Evolutionary conservation across 352 stramenopile genomes (phyloP).

Genomic region (Phytophthora multivora): DNA sequence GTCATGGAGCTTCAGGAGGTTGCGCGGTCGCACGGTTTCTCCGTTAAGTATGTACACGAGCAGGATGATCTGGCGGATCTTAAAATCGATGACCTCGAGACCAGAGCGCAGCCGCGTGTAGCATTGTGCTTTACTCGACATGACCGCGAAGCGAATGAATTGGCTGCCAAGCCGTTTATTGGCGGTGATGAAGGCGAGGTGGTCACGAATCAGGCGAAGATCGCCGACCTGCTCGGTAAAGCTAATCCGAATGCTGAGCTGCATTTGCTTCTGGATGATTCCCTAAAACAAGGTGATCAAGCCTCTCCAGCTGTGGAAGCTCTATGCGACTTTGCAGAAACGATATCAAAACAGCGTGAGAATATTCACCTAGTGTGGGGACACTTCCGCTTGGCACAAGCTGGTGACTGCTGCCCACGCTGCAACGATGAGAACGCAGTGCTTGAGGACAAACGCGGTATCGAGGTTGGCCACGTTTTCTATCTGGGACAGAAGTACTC

Average conservation of each 20-base stretch:
- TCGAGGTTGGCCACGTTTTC: slow-evolving; percentile 91
- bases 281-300: slow-evolving; percentile 34
- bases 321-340: slow-evolving; percentile 22
- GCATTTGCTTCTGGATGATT: slow-evolving; percentile 76
- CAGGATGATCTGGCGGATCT: slow-evolving; percentile 11
- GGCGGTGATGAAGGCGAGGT: slow-evolving; percentile 60
- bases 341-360: slow-evolving; percentile 20
- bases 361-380: slow-evolving; percentile 32
- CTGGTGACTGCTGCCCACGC: slow-evolving; percentile 67
- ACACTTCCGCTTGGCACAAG: slow-evolving; percentile 68
- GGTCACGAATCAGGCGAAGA: slow-evolving; percentile 26
- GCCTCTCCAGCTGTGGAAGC: slow-evolving; percentile 21
- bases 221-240: slow-evolving; percentile 28
- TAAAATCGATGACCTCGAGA: slow-evolving; percentile 7
- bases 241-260: slow-evolving; percentile 27
- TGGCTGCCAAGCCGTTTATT: slow-evolving; percentile 76
- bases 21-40: slow-evolving; percentile 24
- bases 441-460: slow-evolving; percentile 79
- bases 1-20: slow-evolving; percentile 34
- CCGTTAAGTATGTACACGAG: slow-evolving; percentile 45
- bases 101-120: slow-evolving; percentile 13
- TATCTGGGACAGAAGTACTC: slow-evolving; percentile 91
- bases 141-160: slow-evolving; percentile 70
- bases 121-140: slow-evolving; percentile 64
- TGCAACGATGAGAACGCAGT: slow-evolving; percentile 38